Percentiles rank a stretch among this genome's conserved stretches.
Conservation (phyloP, 805 yeast species). For the Lachancea meyersii region DNA sequence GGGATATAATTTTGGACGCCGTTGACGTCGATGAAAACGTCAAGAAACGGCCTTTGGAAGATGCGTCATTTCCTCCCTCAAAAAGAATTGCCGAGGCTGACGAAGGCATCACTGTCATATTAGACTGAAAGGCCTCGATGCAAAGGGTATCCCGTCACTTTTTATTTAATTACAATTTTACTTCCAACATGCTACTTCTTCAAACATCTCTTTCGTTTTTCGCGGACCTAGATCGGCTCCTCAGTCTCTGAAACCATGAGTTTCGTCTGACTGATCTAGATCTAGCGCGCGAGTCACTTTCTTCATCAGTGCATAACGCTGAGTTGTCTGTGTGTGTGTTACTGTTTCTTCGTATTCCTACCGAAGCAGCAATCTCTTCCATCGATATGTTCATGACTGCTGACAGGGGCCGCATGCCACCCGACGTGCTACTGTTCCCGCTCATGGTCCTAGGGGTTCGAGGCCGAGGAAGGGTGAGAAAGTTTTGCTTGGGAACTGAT, state of each 20-base stretch:
- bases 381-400: conserved; percentile 14
- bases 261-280: conserved; percentile 29
- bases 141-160: not conserved
- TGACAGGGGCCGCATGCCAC: conserved; percentile 10
- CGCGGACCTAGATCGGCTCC: conserved; percentile 34
- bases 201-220: not conserved
- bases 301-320: conserved; percentile 10
- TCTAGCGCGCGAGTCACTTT: conserved; percentile 18
- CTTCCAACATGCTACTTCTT: not conserved
- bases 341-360: conserved; percentile 5
- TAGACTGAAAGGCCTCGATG: not conserved
- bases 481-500: conserved; percentile 14
- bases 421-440: conserved; percentile 21
- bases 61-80: conserved; percentile 8
- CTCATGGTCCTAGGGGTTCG: conserved; percentile 18
- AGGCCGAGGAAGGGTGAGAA: conserved; percentile 13
- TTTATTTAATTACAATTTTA: not conserved
- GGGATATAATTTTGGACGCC: conserved; percentile 6
- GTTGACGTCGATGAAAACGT: conserved; percentile 9
- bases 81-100: not conserved
- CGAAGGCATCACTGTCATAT: conserved; percentile 2
- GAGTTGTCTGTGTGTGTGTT: conserved; percentile 6
- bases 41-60: conserved; percentile 9
- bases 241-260: conserved; percentile 43
- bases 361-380: conserved; percentile 17